Evolutionary conservation across 176 grass and related monocot genomes (phyloP).

Genomic region (Pontederia crassipes): DNA sequence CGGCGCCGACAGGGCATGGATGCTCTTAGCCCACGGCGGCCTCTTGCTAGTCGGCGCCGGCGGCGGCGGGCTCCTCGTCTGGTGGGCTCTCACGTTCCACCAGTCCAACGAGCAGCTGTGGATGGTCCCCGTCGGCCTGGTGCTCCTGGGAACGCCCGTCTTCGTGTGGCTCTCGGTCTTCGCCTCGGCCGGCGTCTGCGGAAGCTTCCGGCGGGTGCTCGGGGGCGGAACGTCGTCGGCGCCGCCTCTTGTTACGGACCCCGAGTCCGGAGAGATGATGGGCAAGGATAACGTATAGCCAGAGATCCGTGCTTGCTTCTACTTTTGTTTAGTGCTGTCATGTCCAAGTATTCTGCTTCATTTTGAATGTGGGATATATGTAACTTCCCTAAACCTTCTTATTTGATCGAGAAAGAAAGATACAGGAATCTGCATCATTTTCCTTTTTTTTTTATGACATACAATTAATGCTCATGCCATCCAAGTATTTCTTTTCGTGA

Average conservation of each 20-base stretch:
- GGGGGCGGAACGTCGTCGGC: background rate
- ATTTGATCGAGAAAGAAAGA: too few species aligned
- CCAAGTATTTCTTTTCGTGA: too few species aligned
- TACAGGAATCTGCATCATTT: too few species aligned
- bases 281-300: background rate
- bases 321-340: too few species aligned
- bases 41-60: slow-evolving; percentile 16
- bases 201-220: background rate
- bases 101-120: slow-evolving; percentile 51
- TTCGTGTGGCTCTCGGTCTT: slow-evolving; percentile 43
- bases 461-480: too few species aligned
- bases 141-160: slow-evolving; percentile 51
- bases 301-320: too few species aligned
- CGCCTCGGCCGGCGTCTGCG: slow-evolving; percentile 22
- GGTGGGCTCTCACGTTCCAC: slow-evolving; percentile 59
- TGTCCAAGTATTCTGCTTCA: too few species aligned
- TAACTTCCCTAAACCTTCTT: too few species aligned
- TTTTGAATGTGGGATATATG: too few species aligned
- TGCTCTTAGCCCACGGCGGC: slow-evolving; percentile 1
- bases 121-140: slow-evolving; percentile 77
- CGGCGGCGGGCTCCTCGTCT: slow-evolving; percentile 38
- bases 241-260: background rate
- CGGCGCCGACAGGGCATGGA: background rate
- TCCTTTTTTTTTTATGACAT: too few species aligned
- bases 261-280: background rate